Evolutionary conservation across 2,329 filamentous ascomycete species (phyloP), one percentile per base, ranked within the genome.

Genomic region (Trichoderma atrobrunneum): DNA sequence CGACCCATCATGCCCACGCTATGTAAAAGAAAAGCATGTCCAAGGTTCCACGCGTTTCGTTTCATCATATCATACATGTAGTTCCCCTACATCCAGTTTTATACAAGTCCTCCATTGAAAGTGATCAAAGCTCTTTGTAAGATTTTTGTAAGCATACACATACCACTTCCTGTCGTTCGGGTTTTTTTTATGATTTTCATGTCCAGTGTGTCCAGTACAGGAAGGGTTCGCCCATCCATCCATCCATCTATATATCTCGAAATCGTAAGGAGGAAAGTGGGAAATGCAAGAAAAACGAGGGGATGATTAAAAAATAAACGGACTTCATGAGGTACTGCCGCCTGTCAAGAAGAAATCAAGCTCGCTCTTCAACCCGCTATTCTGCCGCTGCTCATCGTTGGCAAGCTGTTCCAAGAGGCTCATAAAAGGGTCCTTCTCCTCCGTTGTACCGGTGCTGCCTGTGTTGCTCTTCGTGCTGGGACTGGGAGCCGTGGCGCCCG

Each of bases 401-500:
- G 93, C 93, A 72, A 96, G 85, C 81, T 96, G 93, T 79, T 96
- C 93, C 43, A 96, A 83, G 56, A 96, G 82, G 73, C 89, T 92
- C 54, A 96, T 81, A 78, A 97, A 96, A 0, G 93, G 93, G 78
- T 96, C 93, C 76, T 93, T 94, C 75, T 95, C 93, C 24, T 90
- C 87, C 56, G 66, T 62, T 2, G 85, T 86, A 2, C 82, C 85
- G 0, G 84, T 85, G 72, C 85, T 87, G 11, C 83, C 85, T 56
- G 84, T 84, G 70, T 85, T 84, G 78, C 87, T 89, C 74, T 83
- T 82, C 2, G 78, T 83, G 1, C 84, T 86, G 0, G 87, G 86
- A 60, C 84, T 85, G 2, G 78, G 73, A 18, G 75, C 73, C 66
- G 74, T 65, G 6, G 68, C 76, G 12, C 75, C 76, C 8, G 75